These are phyloP conservation scores for Saksenaea vasiformis DNA, from an alignment of 371 early-diverging fungal species.

Conservation along the genomic window DNA sequence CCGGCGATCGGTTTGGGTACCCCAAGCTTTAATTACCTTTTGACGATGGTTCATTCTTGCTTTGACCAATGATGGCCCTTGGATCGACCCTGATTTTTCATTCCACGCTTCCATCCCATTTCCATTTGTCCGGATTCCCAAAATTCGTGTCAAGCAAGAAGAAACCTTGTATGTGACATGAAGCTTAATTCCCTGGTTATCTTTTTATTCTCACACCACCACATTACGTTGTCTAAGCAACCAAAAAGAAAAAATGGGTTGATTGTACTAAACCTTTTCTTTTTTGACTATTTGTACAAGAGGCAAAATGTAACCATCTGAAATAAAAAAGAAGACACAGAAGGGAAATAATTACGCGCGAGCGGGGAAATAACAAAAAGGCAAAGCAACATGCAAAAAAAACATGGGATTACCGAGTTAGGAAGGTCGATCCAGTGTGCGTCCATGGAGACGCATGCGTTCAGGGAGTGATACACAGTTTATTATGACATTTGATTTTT, in stretches of 20 bases:
- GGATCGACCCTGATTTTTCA: conserved; percentile 6
- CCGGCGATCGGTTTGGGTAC: conserved; percentile 7
- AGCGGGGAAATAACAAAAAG: conserved; percentile 5
- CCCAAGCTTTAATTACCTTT: conserved; percentile 2
- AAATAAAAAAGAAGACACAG: background rate
- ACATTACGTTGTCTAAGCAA: background rate
- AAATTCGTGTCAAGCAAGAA: conserved; percentile 5
- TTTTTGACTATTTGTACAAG: background rate
- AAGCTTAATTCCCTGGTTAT: conserved; percentile 5
- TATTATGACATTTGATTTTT: conserved; percentile 6
- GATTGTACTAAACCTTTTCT: background rate
- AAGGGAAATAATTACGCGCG: conserved; percentile 4
- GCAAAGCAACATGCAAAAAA: conserved; percentile 1
- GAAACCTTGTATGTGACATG: conserved; percentile 5
- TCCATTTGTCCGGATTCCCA: conserved; percentile 1
- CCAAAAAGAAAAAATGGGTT: background rate
- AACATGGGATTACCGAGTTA: conserved; percentile 2
- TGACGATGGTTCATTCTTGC: conserved; percentile 1
- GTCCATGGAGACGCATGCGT: conserved; percentile 2
- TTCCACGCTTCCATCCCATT: conserved; percentile 1
- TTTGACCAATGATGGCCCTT: conserved; percentile 4
- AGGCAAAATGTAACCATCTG: background rate
- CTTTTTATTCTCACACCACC: conserved; percentile 4
- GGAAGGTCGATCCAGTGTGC: conserved; percentile 6
- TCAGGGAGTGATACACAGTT: background rate